Evolutionary conservation across 306 rosid species (phyloP), one percentile per base, ranked within the genome.

Genomic region (Abrus pulchellus): DNA sequence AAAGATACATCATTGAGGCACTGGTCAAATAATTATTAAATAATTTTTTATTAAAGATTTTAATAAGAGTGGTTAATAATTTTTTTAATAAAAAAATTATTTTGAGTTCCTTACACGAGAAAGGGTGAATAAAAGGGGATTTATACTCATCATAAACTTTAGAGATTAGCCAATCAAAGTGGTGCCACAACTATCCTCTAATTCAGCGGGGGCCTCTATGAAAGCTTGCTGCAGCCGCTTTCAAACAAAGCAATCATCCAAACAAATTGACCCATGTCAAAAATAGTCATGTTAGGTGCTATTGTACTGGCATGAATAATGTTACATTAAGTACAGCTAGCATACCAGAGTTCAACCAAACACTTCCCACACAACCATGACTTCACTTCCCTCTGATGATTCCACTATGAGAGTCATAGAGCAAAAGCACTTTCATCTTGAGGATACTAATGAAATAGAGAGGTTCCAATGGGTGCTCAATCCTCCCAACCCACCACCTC

Each of bases 401-500:
- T 71, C 80, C 80, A 64, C 32, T 43, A 68, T 85, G 82, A 82
- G 74, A 85, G 64, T 72, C 41, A 86, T 41, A 76, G 82, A 84
- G 76, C 81, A 60, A 48, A 54, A 33, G 44, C 74, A 73, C 20
- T 87, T 54, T 9, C 77, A 80, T 29, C 38, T 76, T 10, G 82
- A 84, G 44, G 77, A 80, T 50, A 7, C 82, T 53, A 3, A 72
- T 36, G 74, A 69, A 50, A 9, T 47, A 9, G 88, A 86, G 71
- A 90, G 86, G 54, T 80, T 87, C 9, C 85, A 59, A 13, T 89
- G 93, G 94, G 36, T 92, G 43, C 86, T 92, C 12, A 81, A 84
- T 29, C 68, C 95, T 83, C 92, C 93, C 8, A 89, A 68, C 34
- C 97, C 97, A 41, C 97, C 92, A 11, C 49, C 88, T 76, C 60